Evolutionary conservation across 441 rosid genomes (phyloP), one percentile per base, ranked within the genome.

Genomic region (Manihot esculenta): DNA sequence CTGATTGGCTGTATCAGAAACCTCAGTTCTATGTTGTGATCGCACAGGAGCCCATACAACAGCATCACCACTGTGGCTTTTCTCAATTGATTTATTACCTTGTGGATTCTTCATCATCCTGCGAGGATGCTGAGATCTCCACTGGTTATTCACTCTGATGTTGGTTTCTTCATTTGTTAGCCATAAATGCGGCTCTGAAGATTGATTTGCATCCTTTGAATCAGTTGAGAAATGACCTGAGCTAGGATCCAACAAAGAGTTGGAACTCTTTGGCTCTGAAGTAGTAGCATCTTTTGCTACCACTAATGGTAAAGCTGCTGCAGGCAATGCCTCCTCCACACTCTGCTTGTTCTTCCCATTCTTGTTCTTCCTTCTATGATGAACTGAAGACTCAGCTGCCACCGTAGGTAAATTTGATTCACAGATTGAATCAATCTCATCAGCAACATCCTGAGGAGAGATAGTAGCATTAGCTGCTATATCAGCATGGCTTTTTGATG

Each of bases 11-110:
- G 80, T 93, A 77, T 76, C 92, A 55, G 76, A 35, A 75, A 66
- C 84, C 79, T 90, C 97, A 74, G 76, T 61, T 83, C 82, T 91
- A 78, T 74, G 86, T 62, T 85, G 90, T 60, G 92, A 75, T 63
- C 84, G 84, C 49, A 91, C 81, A 30, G 98, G 99, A 68, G 98
- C 96, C 99, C 99, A 96, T 24, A 88, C 55, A 79, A 87, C 96
- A 81, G 89, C 80, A 82, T 84, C 95, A 70, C 67, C 69, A 56
- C 76, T 71, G 50, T 78, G 83, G 69, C 75, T 72, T 66, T 84
- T 94, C 63, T 92, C 98, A 15, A 79, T 66, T 64, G 79, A 68
- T 84, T 83, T 91, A 70, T 78, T 85, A 53, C 64, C 81, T 66
- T 74, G 86, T 13, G 84, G 76, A 74, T 81, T 88, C 79, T 87